Base-by-base conservation (phyloP, 805 yeast species). In the Myxozyma kluyveri region DNA sequence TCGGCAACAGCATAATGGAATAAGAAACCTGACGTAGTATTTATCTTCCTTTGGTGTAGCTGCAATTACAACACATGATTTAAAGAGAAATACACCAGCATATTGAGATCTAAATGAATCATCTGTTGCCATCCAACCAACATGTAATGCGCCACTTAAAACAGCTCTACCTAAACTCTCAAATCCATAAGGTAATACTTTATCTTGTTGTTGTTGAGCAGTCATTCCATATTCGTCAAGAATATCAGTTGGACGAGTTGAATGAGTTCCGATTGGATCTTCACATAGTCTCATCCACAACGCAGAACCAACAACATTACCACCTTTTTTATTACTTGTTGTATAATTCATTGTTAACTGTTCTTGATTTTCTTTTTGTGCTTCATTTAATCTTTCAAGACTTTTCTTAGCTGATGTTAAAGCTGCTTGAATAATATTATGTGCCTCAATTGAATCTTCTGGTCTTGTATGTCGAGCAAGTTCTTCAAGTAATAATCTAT, bases 141-240 rank as follows among this genome's bases (percentile, higher is more conserved):
- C 47, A 33, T 57, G 57, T n/a, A 57, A 26, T 6, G 61, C 56
- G 5, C 61, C 61, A 23, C 57, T 52, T 3, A 57, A 43, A 4
- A 41, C 26, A 2, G 61, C 45, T 7, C 53, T 38, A 9, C 61
- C 61, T 3, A 57, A 43, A 24, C 41, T 43, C 21, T 56, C 56
- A 2, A 47, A 35, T 10, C 26, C 43, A 36, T 46, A 50, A 6
- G 39, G 29, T 7, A 19, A 7, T 18, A 14, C 21, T 24, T 6
- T 5, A 4, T 9, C 5, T 12, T 17, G 23, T 19, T 24, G 26
- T 18, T 9, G 6, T 10, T n/a, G 41, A 5, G 33, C 14, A 14
- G 33, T 29, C 14, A 9, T 14, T 29, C 33, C 33, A 29, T 29
- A 9, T 14, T 9, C 33, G 33, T 9, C 33, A 9, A 29, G n/a